Percentiles rank a stretch among this genome's conserved stretches.
These are phyloP conservation scores for Yamadazyma triangularis DNA, from an alignment of 1,139 yeast species.

Conservation along the genomic window DNA sequence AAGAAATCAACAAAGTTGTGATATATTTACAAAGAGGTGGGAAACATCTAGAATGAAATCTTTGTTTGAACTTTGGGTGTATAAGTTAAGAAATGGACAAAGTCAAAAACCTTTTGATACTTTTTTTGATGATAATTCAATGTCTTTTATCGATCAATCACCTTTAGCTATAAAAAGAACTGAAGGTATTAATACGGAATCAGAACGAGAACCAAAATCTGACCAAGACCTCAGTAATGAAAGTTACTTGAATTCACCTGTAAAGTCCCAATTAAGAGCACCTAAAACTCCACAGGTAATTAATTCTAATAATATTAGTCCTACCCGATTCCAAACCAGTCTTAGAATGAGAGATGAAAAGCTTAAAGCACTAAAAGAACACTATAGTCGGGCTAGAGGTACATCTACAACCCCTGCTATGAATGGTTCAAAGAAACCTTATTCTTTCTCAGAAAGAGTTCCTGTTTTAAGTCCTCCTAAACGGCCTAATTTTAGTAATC, in stretches of 20 bases:
- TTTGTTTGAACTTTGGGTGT: slow-evolving; percentile 36
- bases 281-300: slow-evolving; percentile 21
- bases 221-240: too few species aligned
- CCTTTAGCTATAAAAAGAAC: slow-evolving; percentile 29
- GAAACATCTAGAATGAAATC: slow-evolving; percentile 22
- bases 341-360: slow-evolving; percentile 30
- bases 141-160: slow-evolving; percentile 25
- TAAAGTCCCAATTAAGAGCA: slow-evolving; percentile 15
- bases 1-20: slow-evolving; percentile 35
- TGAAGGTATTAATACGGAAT: too few species aligned
- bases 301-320: slow-evolving; percentile 25
- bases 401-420: not conserved
- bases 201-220: too few species aligned
- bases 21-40: slow-evolving; percentile 32
- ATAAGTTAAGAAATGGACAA: slow-evolving; percentile 14
- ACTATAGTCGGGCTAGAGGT: slow-evolving; percentile 26
- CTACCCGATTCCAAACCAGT: slow-evolving; percentile 37
- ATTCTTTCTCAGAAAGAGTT: too few species aligned
- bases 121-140: slow-evolving; percentile 10
- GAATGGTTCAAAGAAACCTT: slow-evolving; percentile 3
- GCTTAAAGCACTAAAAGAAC: slow-evolving; percentile 30
- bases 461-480: slow-evolving; percentile 4
- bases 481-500: slow-evolving; percentile 1
- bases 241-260: slow-evolving; percentile 32
- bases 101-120: slow-evolving; percentile 9